Conservation (phyloP, 768 basidiomycete species). For the Russula dissimulans region DNA sequence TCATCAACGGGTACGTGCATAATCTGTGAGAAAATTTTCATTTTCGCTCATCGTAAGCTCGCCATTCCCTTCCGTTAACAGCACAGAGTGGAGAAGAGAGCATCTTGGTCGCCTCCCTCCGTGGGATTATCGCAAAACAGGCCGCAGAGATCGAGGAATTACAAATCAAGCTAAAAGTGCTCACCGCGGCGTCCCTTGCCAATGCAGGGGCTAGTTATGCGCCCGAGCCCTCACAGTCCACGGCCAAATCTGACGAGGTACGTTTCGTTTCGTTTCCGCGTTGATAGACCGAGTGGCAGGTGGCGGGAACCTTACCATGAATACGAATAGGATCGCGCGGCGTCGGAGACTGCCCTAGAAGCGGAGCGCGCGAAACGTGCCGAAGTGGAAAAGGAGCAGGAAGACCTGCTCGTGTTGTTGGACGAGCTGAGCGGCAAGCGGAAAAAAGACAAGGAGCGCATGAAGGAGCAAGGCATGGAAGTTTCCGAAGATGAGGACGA, state of each 20-base stretch:
- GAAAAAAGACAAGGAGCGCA: conserved; percentile 67
- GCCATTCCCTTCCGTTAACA: conserved; percentile 20
- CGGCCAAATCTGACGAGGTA: conserved; percentile 4
- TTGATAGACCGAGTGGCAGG: neutral
- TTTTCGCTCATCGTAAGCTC: neutral
- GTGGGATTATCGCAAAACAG: conserved; percentile 76
- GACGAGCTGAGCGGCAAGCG: conserved; percentile 89
- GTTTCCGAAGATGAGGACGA: conserved; percentile 91
- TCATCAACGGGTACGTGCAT: conserved; percentile 45
- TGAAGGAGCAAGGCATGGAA: conserved; percentile 68
- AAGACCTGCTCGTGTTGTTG: conserved; percentile 85
- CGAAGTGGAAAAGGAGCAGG: conserved; percentile 92
- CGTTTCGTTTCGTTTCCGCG: neutral
- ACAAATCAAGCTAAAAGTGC: conserved; percentile 48
- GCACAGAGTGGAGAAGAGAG: conserved; percentile 63
- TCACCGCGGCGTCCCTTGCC: conserved; percentile 19
- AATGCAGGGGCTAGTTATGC: neutral
- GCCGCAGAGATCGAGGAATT: conserved; percentile 68
- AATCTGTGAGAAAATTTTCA: neutral
- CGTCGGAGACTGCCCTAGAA: conserved; percentile 45
- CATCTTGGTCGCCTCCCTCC: conserved; percentile 72
- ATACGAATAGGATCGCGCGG: conserved; percentile 31
- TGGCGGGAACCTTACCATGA: neutral
- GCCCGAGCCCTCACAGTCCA: neutral
- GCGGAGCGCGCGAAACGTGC: conserved; percentile 55